Evolutionary conservation across 2,329 filamentous ascomycete species (phyloP), one percentile per base, ranked within the genome.

Genomic region (Ceratocystiopsis brevicomis): DNA sequence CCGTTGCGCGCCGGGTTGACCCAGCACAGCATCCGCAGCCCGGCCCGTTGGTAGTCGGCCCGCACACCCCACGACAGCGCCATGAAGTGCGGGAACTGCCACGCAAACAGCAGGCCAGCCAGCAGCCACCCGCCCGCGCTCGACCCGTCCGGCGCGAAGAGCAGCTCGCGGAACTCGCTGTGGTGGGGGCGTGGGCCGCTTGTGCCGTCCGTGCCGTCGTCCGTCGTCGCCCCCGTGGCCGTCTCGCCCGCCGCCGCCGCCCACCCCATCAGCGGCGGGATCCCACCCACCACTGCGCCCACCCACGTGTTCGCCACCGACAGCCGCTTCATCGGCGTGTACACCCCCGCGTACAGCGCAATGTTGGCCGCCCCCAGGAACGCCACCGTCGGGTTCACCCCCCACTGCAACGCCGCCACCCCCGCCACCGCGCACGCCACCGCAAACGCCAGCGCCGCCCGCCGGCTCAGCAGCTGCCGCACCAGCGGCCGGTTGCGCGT

Each of bases 81-180:
- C 70, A 95, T 96, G 65, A 98, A 98, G 62, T 98, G 90, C 3
- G 90, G 86, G 56, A 98, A 96, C 57, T 98, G 88, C 90, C 90
- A 98, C 13, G 86, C 81, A 51, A 94, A 93, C 6, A 98, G 66
- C 8, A 96, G 63, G 0, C 71, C 76, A 1, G 84, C 88, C 14
- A 95, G 66, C 1, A 96, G 64, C 90, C 90, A 98, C 4, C 88
- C 90, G 6, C 90, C 90, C 12, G 76, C 62, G 21, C 58, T 75
- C 54, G 57, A 78, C 57, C 54, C 82, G 51, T 74, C 71, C 13
- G 56, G 53, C 1, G 69, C 78, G 45, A 92, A 73, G 0, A 93
- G 65, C 36, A 93, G 69, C 55, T 90, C 84, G 40, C 71, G 68
- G 39, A 48, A 44, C 78, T 81, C 90, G 38, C 15, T 13, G 25